Evolutionary conservation across 1,284 basidiomycete genomes (phyloP), one percentile per base, ranked within the genome.

Genomic region (Ustilago loliicola): DNA sequence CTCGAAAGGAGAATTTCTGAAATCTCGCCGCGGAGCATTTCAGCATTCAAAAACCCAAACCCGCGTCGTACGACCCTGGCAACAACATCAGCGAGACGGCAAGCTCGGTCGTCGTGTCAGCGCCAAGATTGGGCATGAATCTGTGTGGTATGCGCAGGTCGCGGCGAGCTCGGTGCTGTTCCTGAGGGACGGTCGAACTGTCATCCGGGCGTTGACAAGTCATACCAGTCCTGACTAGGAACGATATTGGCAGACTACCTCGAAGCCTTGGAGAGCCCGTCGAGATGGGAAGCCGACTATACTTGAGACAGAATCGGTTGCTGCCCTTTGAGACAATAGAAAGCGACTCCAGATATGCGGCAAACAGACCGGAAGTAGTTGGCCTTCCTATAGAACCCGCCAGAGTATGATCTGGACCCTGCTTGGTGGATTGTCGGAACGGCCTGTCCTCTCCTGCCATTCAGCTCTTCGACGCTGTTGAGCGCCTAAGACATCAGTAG

Each of bases 11-110:
- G 48, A 50, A 50, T 50, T 29, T 50, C 48, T 17, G 9, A 21
- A 29, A 50, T 27, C 48, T 50, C 48, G 48, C 48, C 48, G 48
- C 48, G 48, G 48, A 50, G 48, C 48, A 50, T 50, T 50, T 29
- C 27, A 29, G 25, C 48, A 25, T 48, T 48, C 8, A 6, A 50
- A 29, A 25, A 29, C 27, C 25, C 48, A 50, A 29, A 50, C 27
- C 48, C 48, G 15, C 25, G 13, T 50, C 48, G 48, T 27, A 50
- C 13, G 27, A 50, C 27, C 48, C 13, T 29, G 48, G 15, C 25
- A 29, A 50, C 48, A 29, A 21, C 25, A 8, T 10, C 9, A 23
- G 8, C 17, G 45, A 47, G 25, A 50, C 23, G 48, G 48, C 25
- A 29, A 50, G 48, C 48, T 50, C 48, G 48, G 48, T 50, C 48